Evolutionary conservation across 768 basidiomycete species (phyloP), one percentile per base, ranked within the genome.

Genomic region (Gloeostereum incarnatum): DNA sequence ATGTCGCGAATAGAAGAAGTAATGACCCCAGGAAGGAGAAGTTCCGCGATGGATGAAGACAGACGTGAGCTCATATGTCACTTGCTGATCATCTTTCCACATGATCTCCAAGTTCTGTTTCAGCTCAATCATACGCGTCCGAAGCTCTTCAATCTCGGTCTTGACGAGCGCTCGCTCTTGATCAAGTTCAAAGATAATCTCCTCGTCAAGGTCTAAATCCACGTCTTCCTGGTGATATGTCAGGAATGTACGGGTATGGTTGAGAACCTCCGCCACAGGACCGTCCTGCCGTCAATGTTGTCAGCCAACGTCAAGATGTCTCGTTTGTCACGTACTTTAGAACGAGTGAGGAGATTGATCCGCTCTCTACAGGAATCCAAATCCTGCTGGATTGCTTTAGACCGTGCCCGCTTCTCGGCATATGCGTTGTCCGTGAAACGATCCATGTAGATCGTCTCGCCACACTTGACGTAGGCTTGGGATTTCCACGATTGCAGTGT

Each of bases 11-110:
- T 94, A 96, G 59, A 97, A 89, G 68, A 91, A 98, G 59, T 96
- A 96, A 55, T 96, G 93, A 3, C 91, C 91, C 62, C 78, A 91
- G 5, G 83, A 84, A 2, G 88, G 80, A 13, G 80, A 84, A 38
- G 81, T 73, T 34, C 92, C 93, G 20, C 93, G 81, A 57, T 98
- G 93, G 43, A 97, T 84, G 65, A 90, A 98, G 14, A 97, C 94
- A 7, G 89, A 87, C 0, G 88, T 90, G 31, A 98, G 71, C 52
- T 96, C 89, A 54, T 96, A 98, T 21, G 81, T 78, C 6, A 75
- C 76, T 21, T 68, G 60, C 11, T 55, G 69, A 31, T 77, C 76
- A 45, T 79, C 73, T 31, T 60, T 61, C 93, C 93, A 97, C 1
- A 91, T 50, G 1, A 55, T 57, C 48, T 93, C 88, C 23, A 94